phyloP scores from a whole-genome alignment of 768 basidiomycete genomes.

The Amanita molliuscula region DNA sequence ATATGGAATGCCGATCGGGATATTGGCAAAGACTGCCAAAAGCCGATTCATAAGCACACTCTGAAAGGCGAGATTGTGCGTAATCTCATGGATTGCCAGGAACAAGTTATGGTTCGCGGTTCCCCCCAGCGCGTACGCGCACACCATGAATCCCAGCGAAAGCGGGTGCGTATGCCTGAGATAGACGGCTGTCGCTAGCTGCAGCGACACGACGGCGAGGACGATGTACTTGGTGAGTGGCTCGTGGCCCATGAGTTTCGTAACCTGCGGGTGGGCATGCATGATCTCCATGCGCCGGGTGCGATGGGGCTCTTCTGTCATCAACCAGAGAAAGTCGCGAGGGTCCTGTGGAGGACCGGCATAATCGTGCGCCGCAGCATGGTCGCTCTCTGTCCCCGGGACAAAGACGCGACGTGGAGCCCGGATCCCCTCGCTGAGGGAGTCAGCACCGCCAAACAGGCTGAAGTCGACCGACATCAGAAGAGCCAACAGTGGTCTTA shows the following conservation, averaged over 20 bases:
- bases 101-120: constrained; percentile 98
- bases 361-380: constrained; percentile 24
- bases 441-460: constrained; percentile 77
- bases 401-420: constrained; percentile 39
- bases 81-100: constrained; percentile 97
- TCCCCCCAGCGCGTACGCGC: constrained; percentile 82
- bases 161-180: constrained; percentile 62
- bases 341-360: constrained; percentile 62
- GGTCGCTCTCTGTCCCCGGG: constrained; percentile 1
- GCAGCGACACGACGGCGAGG: constrained; percentile 68
- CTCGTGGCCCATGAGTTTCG: constrained; percentile 94
- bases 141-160: constrained; percentile 61
- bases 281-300: constrained; percentile 80
- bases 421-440: constrained; percentile 45
- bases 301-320: constrained; percentile 97
- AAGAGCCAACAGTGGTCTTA: neutral
- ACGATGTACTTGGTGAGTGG: constrained; percentile 88
- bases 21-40: constrained; percentile 83
- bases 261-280: constrained; percentile 93
- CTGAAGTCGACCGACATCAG: constrained; percentile 53
- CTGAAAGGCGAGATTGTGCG: constrained; percentile 92
- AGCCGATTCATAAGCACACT: constrained; percentile 75
- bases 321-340: constrained; percentile 87
- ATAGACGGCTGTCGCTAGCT: constrained; percentile 51
- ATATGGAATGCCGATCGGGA: constrained; percentile 93